Conservation (phyloP, 108 stramenopile species). For the Nitzschia sp. region DNA sequence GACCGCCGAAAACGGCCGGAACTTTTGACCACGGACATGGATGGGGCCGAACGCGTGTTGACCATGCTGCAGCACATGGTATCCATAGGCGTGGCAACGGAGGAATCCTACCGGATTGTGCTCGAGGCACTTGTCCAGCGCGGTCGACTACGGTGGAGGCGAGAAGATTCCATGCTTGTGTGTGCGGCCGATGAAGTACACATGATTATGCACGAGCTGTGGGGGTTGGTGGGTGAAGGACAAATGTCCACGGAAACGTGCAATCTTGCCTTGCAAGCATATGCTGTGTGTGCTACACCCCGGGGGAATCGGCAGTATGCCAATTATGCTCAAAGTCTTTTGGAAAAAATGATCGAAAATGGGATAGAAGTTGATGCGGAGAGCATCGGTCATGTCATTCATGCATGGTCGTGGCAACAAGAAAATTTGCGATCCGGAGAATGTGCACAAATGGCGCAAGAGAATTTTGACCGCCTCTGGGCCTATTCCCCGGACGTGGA, state of each 20-base stretch:
- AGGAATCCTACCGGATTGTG: conserved; percentile 46
- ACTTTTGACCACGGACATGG: conserved; percentile 34
- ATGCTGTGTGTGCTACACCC: conserved; percentile 50
- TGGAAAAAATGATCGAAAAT: conserved; percentile 29
- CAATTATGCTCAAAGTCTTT: conserved; percentile 36
- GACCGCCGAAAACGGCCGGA: conserved; percentile 29
- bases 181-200: conserved; percentile 57
- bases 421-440: conserved; percentile 30
- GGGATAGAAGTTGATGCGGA: conserved; percentile 22
- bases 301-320: conserved; percentile 54
- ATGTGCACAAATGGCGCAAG: conserved; percentile 41
- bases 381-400: conserved; percentile 31
- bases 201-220: conserved; percentile 28
- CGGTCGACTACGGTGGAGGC: conserved; percentile 44
- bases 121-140: conserved; percentile 38
- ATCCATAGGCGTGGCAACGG: conserved; percentile 37
- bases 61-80: conserved; percentile 48
- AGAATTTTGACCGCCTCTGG: conserved; percentile 26
- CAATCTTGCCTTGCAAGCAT: conserved; percentile 47
- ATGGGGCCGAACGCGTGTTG: conserved; percentile 44
- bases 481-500: conserved; percentile 22
- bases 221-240: neutral
- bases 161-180: conserved; percentile 18
- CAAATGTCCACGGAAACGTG: conserved; percentile 31
- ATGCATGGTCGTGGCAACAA: conserved; percentile 59